A percentile compares a stretch with the other conserved stretches of the same genome.
These are phyloP conservation scores for Boletus tomentosulus DNA, from an alignment of 768 basidiomycete genomes.

Conservation along the genomic window DNA sequence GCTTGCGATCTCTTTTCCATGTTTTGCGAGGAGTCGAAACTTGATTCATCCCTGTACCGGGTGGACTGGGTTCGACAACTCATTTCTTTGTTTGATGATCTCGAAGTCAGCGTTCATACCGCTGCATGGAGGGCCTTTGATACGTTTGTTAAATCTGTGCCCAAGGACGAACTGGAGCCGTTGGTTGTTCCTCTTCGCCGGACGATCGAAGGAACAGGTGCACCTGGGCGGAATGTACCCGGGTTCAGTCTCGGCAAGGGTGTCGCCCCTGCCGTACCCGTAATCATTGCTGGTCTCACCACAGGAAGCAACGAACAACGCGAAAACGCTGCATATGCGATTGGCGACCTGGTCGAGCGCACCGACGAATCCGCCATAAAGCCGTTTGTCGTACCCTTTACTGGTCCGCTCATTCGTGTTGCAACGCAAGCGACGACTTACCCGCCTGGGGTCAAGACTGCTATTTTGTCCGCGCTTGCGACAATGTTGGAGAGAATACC, in stretches of 20 bases:
- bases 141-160: conserved; percentile 80
- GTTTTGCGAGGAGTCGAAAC: conserved; percentile 79
- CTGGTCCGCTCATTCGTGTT: conserved; percentile 92
- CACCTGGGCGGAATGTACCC: conserved; percentile 71
- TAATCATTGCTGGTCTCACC: conserved; percentile 89
- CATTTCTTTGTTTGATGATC: conserved; percentile 78
- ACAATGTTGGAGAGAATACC: conserved; percentile 86
- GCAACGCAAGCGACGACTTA: conserved; percentile 86
- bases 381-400: conserved; percentile 92
- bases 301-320: conserved; percentile 92
- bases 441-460: conserved; percentile 90
- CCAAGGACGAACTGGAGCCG: conserved; percentile 90
- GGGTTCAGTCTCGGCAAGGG: conserved; percentile 87
- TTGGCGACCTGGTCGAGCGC: conserved; percentile 90
- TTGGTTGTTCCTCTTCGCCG: conserved; percentile 86
- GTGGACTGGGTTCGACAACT: conserved; percentile 94
- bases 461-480: conserved; percentile 81
- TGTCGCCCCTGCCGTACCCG: conserved; percentile 75
- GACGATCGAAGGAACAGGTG: conserved; percentile 81
- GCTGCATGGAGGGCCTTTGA: conserved; percentile 84
- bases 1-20: conserved; percentile 73
- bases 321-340: conserved; percentile 93
- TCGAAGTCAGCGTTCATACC: conserved; percentile 66
- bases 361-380: conserved; percentile 87
- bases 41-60: conserved; percentile 82